Percentiles rank a stretch among this genome's conserved stretches.
phyloP scores from a whole-genome alignment of 176 grass and related monocot species.

The Musa beccarii region DNA sequence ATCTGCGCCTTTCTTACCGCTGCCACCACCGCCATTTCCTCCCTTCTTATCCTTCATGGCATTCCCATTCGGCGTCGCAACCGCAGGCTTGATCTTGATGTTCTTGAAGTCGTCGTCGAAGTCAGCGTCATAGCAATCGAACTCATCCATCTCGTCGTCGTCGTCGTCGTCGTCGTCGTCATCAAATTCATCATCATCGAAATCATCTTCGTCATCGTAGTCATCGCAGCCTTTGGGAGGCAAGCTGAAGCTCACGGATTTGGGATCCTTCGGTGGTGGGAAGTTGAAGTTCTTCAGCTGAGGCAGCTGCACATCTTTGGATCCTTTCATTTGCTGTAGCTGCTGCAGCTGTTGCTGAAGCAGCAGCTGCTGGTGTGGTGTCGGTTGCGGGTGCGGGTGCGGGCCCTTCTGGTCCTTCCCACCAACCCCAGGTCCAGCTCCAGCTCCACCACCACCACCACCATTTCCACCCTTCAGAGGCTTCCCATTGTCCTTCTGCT shows the following conservation, averaged over 20 bases:
- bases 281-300: slow-evolving; percentile 50
- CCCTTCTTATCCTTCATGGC: slow-evolving; percentile 32
- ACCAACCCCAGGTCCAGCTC: slow-evolving; percentile 7
- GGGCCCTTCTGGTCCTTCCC: slow-evolving; percentile 13
- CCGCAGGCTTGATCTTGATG: slow-evolving; percentile 47
- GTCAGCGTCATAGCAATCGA: slow-evolving; percentile 14
- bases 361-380: slow-evolving; percentile 3
- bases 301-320: slow-evolving; percentile 56
- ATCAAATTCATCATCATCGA: slow-evolving; percentile 26
- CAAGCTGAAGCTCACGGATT: slow-evolving; percentile 42
- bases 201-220: slow-evolving; percentile 30
- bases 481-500: not conserved
- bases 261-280: slow-evolving; percentile 47
- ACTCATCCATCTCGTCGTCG: slow-evolving; percentile 18
- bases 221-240: slow-evolving; percentile 21
- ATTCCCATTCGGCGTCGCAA: slow-evolving; percentile 13
- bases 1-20: slow-evolving; percentile 43
- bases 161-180: slow-evolving; percentile 22
- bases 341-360: slow-evolving; percentile 18
- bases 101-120: slow-evolving; percentile 24
- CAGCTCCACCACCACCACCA: too few species aligned
- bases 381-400: slow-evolving; percentile 3
- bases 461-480: not conserved
- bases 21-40: slow-evolving; percentile 21
- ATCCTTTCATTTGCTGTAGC: slow-evolving; percentile 56